Base-by-base conservation (phyloP, 176 grass and related monocot species). In the Paspalum notatum region DNA sequence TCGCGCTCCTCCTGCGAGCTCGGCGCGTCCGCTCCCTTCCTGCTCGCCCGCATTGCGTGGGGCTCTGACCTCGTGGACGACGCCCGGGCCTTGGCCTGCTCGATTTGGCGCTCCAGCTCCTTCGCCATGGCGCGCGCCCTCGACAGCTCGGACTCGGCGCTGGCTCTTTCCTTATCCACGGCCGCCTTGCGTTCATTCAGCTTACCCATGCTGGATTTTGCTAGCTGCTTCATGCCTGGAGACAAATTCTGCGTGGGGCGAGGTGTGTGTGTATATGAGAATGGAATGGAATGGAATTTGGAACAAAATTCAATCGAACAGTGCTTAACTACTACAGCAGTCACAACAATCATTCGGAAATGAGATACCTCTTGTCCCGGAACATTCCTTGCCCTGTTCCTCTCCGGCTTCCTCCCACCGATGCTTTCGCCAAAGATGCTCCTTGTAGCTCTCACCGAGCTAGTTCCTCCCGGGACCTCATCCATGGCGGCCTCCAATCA, bases 341-440 rank as follows among this genome's bases (percentile, higher is more conserved):
- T 76, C 42, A 64, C 40, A 69, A 41, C 21, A 80, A 83, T 54
- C 22, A 66, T 54, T 79, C 60, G 69, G 62, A 66, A 68, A 59
- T 24, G 0, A 24, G 21, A 66, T 90, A 93, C 96, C 91, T 95
- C 73, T 88, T 90, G 82, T 45, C 46, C 57, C 57, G 26, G 59
- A 66, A 39, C 74, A 41, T 72, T 48, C 21, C 57, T 4, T 15
- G 18, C 50, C 41, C 63, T 82, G 85, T 58, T 68, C 71, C 77
- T 95, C 12, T 84, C 70, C 41, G 49, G 55, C 63, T 83, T 95
- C 72, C 89, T 88, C 41, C 84, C 80, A 27, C 63, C 27, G 71
- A 95, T 88, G 67, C 82, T 99, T 82, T 95, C 93, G 17, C 96
- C 96, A 45, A 87, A 99, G 9, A 93, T 86, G 72, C 87, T 91